These are phyloP conservation scores for Breviolum minutum DNA, from an alignment of 73 alveolate genomes.

Conservation along the genomic window DNA sequence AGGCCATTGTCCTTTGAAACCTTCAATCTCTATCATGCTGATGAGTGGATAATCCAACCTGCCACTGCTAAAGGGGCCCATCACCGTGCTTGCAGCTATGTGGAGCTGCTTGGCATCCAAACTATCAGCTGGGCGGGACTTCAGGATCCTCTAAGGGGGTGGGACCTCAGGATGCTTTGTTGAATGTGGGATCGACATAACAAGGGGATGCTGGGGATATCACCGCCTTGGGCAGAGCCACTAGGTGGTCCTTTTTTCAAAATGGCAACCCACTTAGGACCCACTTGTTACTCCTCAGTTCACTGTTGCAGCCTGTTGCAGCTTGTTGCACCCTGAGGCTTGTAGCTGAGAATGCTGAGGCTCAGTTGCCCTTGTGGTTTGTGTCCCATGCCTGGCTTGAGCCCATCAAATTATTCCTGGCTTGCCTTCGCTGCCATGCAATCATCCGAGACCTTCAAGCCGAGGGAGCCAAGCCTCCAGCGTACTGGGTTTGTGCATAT, in stretches of 20 bases:
- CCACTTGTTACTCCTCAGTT: no score
- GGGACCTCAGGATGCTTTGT: no score
- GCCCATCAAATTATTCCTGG: background rate
- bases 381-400: constrained; percentile 21
- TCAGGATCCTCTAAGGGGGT: no score
- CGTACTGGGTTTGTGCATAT: constrained; percentile 51
- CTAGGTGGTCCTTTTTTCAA: no score
- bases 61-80: background rate
- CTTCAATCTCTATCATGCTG: constrained; percentile 24
- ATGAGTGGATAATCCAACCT: constrained; percentile 5
- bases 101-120: background rate
- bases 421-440: constrained; percentile 8
- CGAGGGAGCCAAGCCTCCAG: background rate
- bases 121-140: no score
- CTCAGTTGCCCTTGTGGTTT: background rate
- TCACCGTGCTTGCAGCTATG: constrained; percentile 30
- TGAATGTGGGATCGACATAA: no score
- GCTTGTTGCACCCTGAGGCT: background rate
- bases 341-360: background rate
- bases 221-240: no score
- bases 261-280: no score
- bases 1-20: background rate
- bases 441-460: background rate
- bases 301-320: no score
- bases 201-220: no score